Conservation (phyloP, 495 filamentous ascomycete genomes). For the Rostrohypoxylon terebratum region DNA sequence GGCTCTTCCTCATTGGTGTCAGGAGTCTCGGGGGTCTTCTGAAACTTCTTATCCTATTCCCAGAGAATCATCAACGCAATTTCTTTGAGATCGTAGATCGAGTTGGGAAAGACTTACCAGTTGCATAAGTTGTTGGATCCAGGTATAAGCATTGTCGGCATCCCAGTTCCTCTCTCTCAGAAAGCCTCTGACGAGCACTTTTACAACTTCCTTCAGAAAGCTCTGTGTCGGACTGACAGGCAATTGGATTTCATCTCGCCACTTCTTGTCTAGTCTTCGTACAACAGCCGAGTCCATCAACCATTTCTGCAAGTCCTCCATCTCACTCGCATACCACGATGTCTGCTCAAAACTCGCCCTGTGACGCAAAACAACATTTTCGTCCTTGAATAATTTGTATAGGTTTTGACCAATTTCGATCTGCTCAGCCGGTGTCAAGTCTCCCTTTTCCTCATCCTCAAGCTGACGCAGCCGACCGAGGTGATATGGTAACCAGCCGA, state of each 20-base stretch:
- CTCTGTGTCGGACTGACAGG: conserved; percentile 1
- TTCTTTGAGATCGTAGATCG: background rate
- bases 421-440: conserved; percentile 2
- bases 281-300: conserved; percentile 14
- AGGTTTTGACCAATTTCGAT: conserved; percentile 1
- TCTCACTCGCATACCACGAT: background rate
- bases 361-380: background rate
- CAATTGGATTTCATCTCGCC: background rate
- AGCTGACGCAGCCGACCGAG: background rate
- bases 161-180: conserved; percentile 8
- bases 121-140: conserved; percentile 3
- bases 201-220: conserved; percentile 5
- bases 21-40: background rate
- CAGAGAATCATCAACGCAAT: background rate
- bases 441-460: conserved; percentile 11
- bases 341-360: background rate
- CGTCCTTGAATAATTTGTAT: conserved; percentile 11
- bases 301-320: conserved; percentile 4
- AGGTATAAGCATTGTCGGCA: background rate
- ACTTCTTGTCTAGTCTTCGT: conserved; percentile 12
- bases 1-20: background rate
- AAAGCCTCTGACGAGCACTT: background rate
- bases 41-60: conserved; percentile 1
- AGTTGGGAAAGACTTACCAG: background rate
- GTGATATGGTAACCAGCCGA: conserved; percentile 9